Percentiles rank a stretch among this genome's conserved stretches.
Conservation (phyloP, 2,329 filamentous ascomycete genomes). For the Penicillium sp. region DNA sequence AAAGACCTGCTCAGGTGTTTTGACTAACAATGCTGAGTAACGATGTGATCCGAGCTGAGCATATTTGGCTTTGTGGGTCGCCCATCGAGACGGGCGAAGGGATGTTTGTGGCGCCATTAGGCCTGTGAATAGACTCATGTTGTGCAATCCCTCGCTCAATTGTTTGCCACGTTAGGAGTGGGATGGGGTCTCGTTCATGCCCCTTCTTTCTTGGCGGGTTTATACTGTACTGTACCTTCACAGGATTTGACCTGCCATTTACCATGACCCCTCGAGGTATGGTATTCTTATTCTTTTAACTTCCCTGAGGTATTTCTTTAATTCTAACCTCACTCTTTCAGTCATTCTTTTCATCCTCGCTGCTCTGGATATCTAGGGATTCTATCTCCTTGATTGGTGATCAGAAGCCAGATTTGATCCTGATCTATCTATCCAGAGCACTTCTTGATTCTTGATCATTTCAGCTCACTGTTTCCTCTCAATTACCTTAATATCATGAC, state of each 20-base stretch:
- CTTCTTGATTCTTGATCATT: background rate
- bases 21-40: constrained; percentile 1
- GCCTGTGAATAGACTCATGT: background rate
- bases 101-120: constrained; percentile 6
- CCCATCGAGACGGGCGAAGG: background rate
- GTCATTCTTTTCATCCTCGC: background rate
- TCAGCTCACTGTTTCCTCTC: background rate
- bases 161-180: background rate
- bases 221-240: background rate
- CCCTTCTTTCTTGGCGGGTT: constrained; percentile 19
- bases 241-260: background rate
- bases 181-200: background rate
- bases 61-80: background rate
- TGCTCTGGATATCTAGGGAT: background rate
- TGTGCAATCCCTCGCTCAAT: background rate
- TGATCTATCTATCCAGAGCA: background rate
- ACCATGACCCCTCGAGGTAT: background rate
- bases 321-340: background rate
- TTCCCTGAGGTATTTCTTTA: background rate
- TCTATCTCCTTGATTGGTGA: background rate
- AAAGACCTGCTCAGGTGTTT: background rate
- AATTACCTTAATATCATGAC: background rate
- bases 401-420: background rate
- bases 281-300: background rate
- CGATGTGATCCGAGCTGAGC: background rate